A percentile compares a stretch with the other conserved stretches of the same genome.
Conservation (phyloP, 2,329 filamentous ascomycete genomes). For the Fusarium papillatum region DNA sequence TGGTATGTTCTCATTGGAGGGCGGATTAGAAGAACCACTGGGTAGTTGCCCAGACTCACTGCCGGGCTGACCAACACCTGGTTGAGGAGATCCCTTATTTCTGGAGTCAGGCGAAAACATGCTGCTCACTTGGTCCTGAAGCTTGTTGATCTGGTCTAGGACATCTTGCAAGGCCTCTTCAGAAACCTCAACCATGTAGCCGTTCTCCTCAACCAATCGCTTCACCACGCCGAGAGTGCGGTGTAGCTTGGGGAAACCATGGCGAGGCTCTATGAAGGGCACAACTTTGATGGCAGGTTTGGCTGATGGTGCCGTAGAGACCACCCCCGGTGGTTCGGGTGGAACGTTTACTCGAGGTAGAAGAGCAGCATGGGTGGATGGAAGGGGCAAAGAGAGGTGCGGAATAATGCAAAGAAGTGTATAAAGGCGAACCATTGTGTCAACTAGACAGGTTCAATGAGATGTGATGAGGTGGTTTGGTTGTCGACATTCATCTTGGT, state of each 20-base stretch:
- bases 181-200: constrained; percentile 42
- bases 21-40: constrained; percentile 8
- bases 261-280: constrained; percentile 22
- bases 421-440: constrained; percentile 40
- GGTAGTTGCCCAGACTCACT: constrained; percentile 20
- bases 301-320: constrained; percentile 19
- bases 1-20: constrained; percentile 7
- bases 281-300: constrained; percentile 14
- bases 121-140: constrained; percentile 45
- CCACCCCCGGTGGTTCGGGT: constrained; percentile 16
- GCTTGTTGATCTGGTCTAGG: constrained; percentile 44
- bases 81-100: constrained; percentile 13
- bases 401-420: constrained; percentile 35
- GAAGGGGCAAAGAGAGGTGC: constrained; percentile 18
- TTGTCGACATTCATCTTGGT: neutral
- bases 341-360: constrained; percentile 15
- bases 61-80: constrained; percentile 21
- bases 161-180: constrained; percentile 42
- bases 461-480: constrained; percentile 6
- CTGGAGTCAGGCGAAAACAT: constrained; percentile 40
- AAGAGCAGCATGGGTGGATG: constrained; percentile 23
- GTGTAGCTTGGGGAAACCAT: constrained; percentile 22
- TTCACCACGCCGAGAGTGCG: constrained; percentile 33
- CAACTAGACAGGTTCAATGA: constrained; percentile 4
- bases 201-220: constrained; percentile 43